phyloP scores from a whole-genome alignment of 352 stramenopile species.

The Lagenidium giganteum region DNA sequence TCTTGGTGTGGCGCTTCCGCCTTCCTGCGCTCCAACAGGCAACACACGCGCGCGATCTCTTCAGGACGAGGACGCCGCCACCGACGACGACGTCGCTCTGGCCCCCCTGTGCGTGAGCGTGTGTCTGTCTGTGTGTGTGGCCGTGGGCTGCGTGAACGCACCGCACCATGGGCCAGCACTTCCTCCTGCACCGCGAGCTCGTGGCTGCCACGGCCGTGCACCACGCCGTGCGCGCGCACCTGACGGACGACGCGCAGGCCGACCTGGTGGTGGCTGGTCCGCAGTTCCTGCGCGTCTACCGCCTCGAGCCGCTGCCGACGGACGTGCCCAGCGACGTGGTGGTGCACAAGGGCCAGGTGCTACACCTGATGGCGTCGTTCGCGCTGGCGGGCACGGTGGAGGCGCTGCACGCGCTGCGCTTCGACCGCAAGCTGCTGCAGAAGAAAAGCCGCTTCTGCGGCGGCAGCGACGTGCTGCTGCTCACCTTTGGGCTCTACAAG shows the following conservation, averaged over 20 bases:
- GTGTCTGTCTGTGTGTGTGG: too few species aligned
- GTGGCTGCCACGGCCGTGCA: constrained; percentile 60
- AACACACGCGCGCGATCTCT: too few species aligned
- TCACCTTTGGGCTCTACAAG: constrained; percentile 55
- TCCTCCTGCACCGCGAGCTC: constrained; percentile 63
- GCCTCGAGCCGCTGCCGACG: constrained; percentile 37
- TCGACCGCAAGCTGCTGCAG: constrained; percentile 36
- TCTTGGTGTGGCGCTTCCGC: too few species aligned
- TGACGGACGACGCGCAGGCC: constrained; percentile 37
- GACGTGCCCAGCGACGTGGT: too few species aligned
- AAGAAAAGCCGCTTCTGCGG: constrained; percentile 53
- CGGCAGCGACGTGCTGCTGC: constrained; percentile 50
- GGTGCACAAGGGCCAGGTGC: constrained; percentile 38
- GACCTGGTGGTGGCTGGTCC: constrained; percentile 57
- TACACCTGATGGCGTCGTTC: constrained; percentile 53
- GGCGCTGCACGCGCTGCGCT: constrained; percentile 45
- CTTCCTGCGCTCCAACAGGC: too few species aligned
- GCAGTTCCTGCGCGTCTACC: constrained; percentile 62
- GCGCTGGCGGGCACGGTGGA: constrained; percentile 48
- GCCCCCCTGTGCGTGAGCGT: too few species aligned
- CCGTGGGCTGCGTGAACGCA: too few species aligned
- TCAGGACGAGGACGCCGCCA: too few species aligned
- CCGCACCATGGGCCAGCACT: constrained; percentile 79
- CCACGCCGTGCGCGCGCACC: constrained; percentile 36
- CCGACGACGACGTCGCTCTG: too few species aligned